Conservation (phyloP, 371 early-diverging fungal genomes). For the Coemansia sp. region DNA sequence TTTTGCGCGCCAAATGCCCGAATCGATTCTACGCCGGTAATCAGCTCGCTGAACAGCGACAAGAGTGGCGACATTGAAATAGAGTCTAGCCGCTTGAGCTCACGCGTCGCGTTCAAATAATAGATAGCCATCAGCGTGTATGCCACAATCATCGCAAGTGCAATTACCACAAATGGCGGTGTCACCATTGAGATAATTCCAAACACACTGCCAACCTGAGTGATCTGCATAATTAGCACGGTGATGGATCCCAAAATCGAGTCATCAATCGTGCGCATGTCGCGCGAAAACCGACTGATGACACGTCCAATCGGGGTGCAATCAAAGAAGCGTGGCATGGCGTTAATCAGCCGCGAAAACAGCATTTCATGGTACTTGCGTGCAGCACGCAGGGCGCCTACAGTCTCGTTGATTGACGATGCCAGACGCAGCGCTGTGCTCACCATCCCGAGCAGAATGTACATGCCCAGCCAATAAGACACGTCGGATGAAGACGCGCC, state of each 20-base stretch:
- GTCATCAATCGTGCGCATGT: slow-evolving; percentile 78
- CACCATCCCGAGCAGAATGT: slow-evolving; percentile 39
- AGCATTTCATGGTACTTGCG: slow-evolving; percentile 56
- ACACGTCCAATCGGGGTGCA: slow-evolving; percentile 84
- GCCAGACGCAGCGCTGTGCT: slow-evolving; percentile 16
- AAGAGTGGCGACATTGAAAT: slow-evolving; percentile 74
- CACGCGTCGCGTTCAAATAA: slow-evolving; percentile 72
- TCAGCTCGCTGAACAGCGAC: slow-evolving; percentile 62
- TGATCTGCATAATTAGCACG: slow-evolving; percentile 64
- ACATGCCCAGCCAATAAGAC: slow-evolving; percentile 39
- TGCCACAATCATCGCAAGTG: slow-evolving; percentile 36
- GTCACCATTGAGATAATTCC: slow-evolving; percentile 64
- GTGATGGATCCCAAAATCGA: slow-evolving; percentile 68
- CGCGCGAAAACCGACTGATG: slow-evolving; percentile 84
- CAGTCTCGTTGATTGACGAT: slow-evolving; percentile 53
- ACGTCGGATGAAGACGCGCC: not conserved
- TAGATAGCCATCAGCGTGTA: slow-evolving; percentile 60
- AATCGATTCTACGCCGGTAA: slow-evolving; percentile 57
- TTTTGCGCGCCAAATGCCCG: slow-evolving; percentile 62
- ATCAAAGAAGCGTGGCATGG: slow-evolving; percentile 85
- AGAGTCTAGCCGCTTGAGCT: slow-evolving; percentile 86
- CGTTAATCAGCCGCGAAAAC: slow-evolving; percentile 63
- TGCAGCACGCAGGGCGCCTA: slow-evolving; percentile 67
- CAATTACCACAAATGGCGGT: slow-evolving; percentile 62
- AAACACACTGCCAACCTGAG: slow-evolving; percentile 66